Evolutionary conservation across 805 yeast genomes (phyloP), one percentile per base, ranked within the genome.

Genomic region (Metschnikowia kunwiensis): DNA sequence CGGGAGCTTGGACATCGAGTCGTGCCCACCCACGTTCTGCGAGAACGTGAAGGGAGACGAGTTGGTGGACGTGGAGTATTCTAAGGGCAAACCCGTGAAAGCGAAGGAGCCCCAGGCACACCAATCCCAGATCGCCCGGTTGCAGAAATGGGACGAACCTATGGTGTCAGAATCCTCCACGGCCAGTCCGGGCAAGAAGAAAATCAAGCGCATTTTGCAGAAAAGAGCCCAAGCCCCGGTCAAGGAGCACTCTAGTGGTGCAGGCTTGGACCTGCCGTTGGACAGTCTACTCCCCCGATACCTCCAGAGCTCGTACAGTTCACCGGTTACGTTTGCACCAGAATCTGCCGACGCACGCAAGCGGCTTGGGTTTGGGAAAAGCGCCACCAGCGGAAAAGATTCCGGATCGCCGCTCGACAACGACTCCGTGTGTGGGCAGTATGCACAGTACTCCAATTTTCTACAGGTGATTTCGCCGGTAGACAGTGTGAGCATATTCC

Each of bases 271-370:
- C 13, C 40, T 37, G 40, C 34, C 41, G 8, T 28, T 32, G 24
- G 41, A 28, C 14, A 32, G 33, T 19, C 21, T 32, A 7, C 21
- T 38, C 12, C 41, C 41, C 22, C 8, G 37, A 12, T 32, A 24
- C 11, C 15, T 32, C 27, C 41, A 32, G 12, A 32, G 37, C 34
- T 38, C 35, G 2, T 38, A 32, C 11, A 37, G 40, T 30, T 32
- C 40, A 3, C 40, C 40, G 8, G 32, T 37, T 15, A 32, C 30
- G 10, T 32, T 24, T 16, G 33, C 27, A 5, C 18, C 17, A 9
- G 21, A 26, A n/a, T 28, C 20, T 15, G 22, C 25, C 8, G 30
- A 17, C 4, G 14, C 12, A 8, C 29, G 13, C 4, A 31, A 27
- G 10, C 31, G 27, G 14, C 13, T 9, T 9, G 30, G 17, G 12